These are phyloP conservation scores for Zygoascus tannicola DNA, from an alignment of 805 yeast species.

Conservation along the genomic window DNA sequence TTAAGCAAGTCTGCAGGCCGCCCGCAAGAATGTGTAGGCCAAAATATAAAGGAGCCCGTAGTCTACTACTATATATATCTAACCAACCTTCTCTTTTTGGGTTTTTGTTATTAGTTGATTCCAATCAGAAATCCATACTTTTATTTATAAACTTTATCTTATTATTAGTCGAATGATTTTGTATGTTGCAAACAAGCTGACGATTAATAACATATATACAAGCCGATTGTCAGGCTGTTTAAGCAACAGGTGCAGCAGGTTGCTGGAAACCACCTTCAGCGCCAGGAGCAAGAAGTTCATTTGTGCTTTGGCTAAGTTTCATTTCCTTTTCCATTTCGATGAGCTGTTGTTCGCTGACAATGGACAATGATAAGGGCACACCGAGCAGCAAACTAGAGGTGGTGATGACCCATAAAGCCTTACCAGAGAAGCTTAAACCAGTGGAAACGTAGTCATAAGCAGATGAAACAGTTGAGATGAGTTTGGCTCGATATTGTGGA, in stretches of 20 bases:
- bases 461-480: constrained; percentile 29
- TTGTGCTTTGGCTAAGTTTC: constrained; percentile 35
- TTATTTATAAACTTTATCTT: too few species aligned
- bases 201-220: neutral
- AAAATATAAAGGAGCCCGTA: too few species aligned
- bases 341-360: constrained; percentile 86
- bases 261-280: constrained; percentile 28
- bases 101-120: too few species aligned
- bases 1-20: too few species aligned
- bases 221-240: too few species aligned
- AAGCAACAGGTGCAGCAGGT: constrained; percentile 18
- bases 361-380: constrained; percentile 84
- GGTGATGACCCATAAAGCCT: constrained; percentile 74
- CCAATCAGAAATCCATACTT: too few species aligned
- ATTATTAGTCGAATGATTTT: too few species aligned
- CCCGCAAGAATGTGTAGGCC: too few species aligned
- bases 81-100: too few species aligned
- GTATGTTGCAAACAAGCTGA: too few species aligned
- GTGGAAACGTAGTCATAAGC: constrained; percentile 33
- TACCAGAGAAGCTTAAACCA: constrained; percentile 56
- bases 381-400: constrained; percentile 80
- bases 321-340: constrained; percentile 90
- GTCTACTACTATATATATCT: too few species aligned
- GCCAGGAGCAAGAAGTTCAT: constrained; percentile 29
- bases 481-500: constrained; percentile 63